A percentile compares a stretch with the other conserved stretches of the same genome.
phyloP scores from a whole-genome alignment of 306 rosid species.

The Pterocarpus santalinus region DNA sequence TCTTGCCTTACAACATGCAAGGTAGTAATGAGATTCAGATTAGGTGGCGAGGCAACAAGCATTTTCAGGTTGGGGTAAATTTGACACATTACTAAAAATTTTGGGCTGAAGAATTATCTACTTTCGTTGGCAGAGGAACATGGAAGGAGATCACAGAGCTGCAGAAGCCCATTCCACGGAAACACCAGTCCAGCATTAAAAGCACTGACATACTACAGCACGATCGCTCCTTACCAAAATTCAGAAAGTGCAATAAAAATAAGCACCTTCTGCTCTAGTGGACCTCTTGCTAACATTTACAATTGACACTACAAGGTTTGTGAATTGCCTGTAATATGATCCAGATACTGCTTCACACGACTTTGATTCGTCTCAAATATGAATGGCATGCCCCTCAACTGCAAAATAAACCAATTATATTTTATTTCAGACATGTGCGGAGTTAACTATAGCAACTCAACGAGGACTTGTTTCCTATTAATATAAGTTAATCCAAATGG shows the following conservation, averaged over 20 bases:
- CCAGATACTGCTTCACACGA: slow-evolving; percentile 69
- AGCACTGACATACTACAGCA: slow-evolving; percentile 42
- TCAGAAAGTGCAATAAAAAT: slow-evolving; percentile 66
- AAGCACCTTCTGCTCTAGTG: slow-evolving; percentile 66
- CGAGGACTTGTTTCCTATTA: slow-evolving; percentile 2
- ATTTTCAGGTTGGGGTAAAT: slow-evolving; percentile 24
- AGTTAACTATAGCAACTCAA: slow-evolving; percentile 30
- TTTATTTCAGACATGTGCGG: slow-evolving; percentile 28
- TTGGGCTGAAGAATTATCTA: slow-evolving; percentile 38
- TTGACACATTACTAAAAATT: slow-evolving; percentile 34
- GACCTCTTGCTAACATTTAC: slow-evolving; percentile 55
- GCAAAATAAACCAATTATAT: slow-evolving; percentile 51
- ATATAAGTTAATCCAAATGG: background rate
- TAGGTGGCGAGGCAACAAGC: background rate
- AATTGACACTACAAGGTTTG: slow-evolving; percentile 44
- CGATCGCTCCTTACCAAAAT: slow-evolving; percentile 49
- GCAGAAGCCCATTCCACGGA: slow-evolving; percentile 21
- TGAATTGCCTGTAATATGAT: slow-evolving; percentile 52
- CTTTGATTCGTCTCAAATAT: slow-evolving; percentile 75
- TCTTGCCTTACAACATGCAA: background rate
- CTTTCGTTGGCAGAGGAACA: slow-evolving; percentile 25
- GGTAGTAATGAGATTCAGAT: slow-evolving; percentile 13
- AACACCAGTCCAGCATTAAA: slow-evolving; percentile 40
- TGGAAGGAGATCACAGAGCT: background rate
- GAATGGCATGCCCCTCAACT: slow-evolving; percentile 81